Percentiles rank a stretch among this genome's conserved stretches.
Conservation (phyloP, 306 rosid species). For the Ormosia semicastrata region DNA sequence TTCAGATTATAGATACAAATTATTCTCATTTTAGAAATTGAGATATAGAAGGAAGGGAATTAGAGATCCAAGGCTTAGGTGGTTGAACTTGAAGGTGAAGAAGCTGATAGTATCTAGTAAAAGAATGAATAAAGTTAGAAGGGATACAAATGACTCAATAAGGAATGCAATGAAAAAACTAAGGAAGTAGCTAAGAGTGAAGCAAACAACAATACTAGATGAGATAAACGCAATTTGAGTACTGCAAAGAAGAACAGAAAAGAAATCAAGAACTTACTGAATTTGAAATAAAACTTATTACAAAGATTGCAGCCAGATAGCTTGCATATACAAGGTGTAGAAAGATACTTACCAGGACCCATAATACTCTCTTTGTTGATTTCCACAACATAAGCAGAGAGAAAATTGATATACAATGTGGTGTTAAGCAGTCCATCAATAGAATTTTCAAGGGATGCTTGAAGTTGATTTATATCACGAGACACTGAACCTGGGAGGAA, state of each 20-base stretch:
- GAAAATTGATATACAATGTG: slow-evolving; percentile 77
- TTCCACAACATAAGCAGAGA: slow-evolving; percentile 87
- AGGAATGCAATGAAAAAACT: not conserved
- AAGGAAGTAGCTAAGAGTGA: slow-evolving; percentile 1
- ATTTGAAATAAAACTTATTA: not conserved
- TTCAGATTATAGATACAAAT: not conserved
- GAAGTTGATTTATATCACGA: slow-evolving; percentile 63
- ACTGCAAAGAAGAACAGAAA: not conserved
- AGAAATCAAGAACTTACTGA: not conserved
- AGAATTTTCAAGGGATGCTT: slow-evolving; percentile 74
- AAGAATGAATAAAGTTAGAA: not conserved
- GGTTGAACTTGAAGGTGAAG: slow-evolving; percentile 23
- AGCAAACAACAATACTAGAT: slow-evolving; percentile 23
- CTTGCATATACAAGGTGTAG: slow-evolving; percentile 13
- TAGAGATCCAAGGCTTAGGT: not conserved
- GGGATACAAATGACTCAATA: not conserved
- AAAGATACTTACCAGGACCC: slow-evolving; percentile 81
- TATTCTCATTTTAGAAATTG: slow-evolving; percentile 9
- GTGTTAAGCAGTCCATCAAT: slow-evolving; percentile 70
- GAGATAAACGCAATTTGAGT: not conserved
- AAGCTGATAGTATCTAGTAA: not conserved
- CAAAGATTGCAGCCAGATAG: slow-evolving; percentile 17
- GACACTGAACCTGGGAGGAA: slow-evolving; percentile 85
- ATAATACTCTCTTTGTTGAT: slow-evolving; percentile 59
- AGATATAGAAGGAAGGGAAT: slow-evolving; percentile 5